A percentile compares a stretch with the other conserved stretches of the same genome.
These are phyloP conservation scores for Paramecium tetraurelia DNA, from an alignment of 73 alveolate species.

Conservation along the genomic window DNA sequence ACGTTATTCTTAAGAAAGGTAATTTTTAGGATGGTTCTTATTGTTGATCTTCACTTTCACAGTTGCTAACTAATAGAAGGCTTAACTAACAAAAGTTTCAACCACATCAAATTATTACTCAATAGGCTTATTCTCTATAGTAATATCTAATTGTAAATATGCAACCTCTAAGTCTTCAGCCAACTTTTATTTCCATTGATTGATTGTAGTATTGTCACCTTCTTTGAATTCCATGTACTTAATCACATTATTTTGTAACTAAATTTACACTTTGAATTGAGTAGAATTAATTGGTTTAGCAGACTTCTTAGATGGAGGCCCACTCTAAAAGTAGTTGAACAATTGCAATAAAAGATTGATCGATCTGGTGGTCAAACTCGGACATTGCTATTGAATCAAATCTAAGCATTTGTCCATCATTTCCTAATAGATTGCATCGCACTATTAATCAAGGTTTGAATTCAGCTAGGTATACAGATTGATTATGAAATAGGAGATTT, in stretches of 20 bases:
- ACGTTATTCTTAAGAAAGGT: background rate
- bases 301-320: background rate
- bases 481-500: background rate
- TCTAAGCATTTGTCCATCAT: slow-evolving; percentile 46
- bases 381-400: background rate
- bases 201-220: background rate
- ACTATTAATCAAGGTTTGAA: background rate
- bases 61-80: background rate
- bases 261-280: background rate
- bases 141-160: background rate
- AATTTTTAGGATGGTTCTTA: slow-evolving; percentile 33
- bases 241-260: background rate
- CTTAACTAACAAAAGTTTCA: background rate
- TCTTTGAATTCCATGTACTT: background rate
- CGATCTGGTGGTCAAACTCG: background rate
- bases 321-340: background rate
- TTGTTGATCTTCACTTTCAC: slow-evolving; percentile 1
- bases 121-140: background rate
- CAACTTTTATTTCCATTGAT: slow-evolving; percentile 15
- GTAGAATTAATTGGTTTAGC: background rate
- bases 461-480: background rate
- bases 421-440: background rate
- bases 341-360: background rate
- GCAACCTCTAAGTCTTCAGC: slow-evolving; percentile 31
- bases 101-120: background rate